Base-by-base conservation (phyloP, 305 asterid species). In the Fraxinus velutina region DNA sequence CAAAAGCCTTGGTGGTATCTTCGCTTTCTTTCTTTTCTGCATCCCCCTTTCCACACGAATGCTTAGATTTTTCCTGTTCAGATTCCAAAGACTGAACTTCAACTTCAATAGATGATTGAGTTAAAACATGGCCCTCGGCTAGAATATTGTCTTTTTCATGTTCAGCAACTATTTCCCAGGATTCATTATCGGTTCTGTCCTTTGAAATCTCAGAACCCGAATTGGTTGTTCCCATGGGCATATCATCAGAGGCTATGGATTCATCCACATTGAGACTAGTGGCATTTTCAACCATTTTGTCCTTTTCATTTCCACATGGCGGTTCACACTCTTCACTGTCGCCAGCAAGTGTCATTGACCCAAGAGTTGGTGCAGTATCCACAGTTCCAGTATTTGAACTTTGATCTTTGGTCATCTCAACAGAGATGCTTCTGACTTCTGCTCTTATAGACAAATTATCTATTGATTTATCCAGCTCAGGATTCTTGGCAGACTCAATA, bases 401-500 rank as follows among this genome's bases (percentile, higher is more conserved):
- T 70, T 84, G 90, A 76, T 37, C 78, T 24, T 78, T 52, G 39
- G 74, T 77, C 44, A 79, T 77, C 77, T 80, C 83, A 60, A 73
- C 55, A 42, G 80, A 33, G 76, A 75, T 73, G 75, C 70, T 37
- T 42, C 75, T 81, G 7, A 36, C 39, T 50, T 74, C 47, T 47
- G 83, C 84, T 66, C 27, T 82, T 80, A 84, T 83, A 1, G 84
- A 79, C 79, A 55, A 60, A 85, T 80, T 79, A 80, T 80, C 86
- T 77, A 83, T 78, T 39, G 55, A 50, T 60, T 81, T 84, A 77
- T 66, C 87, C 79, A 47, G 21, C 70, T 60, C 68, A 29, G 73
- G 81, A 72, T 8, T 85, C 60, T 84, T 55, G 71, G 75, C 78
- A 79, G 86, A 22, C 75, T 68, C 81, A 64, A 71, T 17, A 19